Evolutionary conservation across 441 rosid species (phyloP).

Genomic region (Populus trichocarpa): DNA sequence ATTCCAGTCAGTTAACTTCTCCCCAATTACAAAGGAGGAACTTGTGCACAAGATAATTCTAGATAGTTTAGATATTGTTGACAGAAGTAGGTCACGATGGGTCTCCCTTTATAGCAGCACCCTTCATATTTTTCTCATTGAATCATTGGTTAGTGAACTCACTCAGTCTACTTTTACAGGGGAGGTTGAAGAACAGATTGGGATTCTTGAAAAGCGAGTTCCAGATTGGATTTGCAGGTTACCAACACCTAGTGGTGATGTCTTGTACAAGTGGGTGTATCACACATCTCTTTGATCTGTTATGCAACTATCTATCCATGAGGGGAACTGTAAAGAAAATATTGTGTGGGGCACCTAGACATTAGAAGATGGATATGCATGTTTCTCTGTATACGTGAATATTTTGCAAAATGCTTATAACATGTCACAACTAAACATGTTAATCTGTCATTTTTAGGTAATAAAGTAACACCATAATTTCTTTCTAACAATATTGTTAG

Average conservation of each 20-base stretch:
- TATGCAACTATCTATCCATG: neutral
- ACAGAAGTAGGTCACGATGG: slow-evolving; percentile 13
- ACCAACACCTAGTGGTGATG: slow-evolving; percentile 34
- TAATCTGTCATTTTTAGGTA: neutral
- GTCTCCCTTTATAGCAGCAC: neutral
- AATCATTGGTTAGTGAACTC: slow-evolving; percentile 5
- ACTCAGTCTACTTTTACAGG: slow-evolving; percentile 21
- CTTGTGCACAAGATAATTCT: slow-evolving; percentile 49
- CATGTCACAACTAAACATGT: neutral
- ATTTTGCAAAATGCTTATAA: neutral
- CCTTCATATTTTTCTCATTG: neutral
- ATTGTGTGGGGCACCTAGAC: neutral
- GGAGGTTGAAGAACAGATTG: slow-evolving; percentile 51
- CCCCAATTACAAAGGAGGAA: slow-evolving; percentile 52
- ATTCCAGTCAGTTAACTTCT: slow-evolving; percentile 30
- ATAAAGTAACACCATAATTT: neutral
- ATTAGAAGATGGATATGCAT: neutral
- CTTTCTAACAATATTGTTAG: neutral
- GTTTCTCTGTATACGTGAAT: neutral
- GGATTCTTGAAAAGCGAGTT: slow-evolving; percentile 41
- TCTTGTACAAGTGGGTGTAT: slow-evolving; percentile 33
- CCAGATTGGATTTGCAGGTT: slow-evolving; percentile 50
- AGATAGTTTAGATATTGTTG: slow-evolving; percentile 29
- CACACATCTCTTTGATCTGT: neutral
- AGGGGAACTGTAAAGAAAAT: neutral